Base-by-base conservation (phyloP, 75 land plant genomes). In the Picea glauca region DNA sequence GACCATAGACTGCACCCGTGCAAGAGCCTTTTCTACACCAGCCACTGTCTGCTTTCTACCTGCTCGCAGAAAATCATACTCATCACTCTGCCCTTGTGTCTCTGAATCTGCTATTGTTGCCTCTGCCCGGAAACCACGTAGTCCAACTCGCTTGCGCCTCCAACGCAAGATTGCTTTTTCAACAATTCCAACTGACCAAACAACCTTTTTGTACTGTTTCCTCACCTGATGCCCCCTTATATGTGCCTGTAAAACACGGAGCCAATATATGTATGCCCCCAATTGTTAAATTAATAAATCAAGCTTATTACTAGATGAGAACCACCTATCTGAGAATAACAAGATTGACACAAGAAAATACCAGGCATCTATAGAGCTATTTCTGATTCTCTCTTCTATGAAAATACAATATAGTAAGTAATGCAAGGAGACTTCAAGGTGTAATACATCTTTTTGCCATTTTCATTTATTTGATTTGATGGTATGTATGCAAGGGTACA, bases 221-320 rank as follows among this genome's bases (percentile, higher is more conserved):
- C 99, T 87, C 32, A 92, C 99, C 78, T 90, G 93, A 76, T 94
- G 97, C 0, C 99, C 99, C 58, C 99, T 84, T 31, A 96, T 87
- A 81, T 92, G 98, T 1, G 99, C 99, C 91, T 96, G 76, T 61
- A 75, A 58, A 60, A 62, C 63, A 62, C 8, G 12, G 11, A 9
- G 56, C 56, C 56, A 50, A 50, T 50, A 62, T 62, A 62, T 20
- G 23, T 5, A 62, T 20, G 23, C 63, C 20, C 63, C 21, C 20
- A 62, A 62, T 20, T 62, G 21, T 62, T 18, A 62, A 20, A 62
- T 62, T 20, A 20, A 62, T 18, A 62, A 62, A 20, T 9, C 2
- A 9, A 50, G 56, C 56, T 50, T 50, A 46, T 46, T 50, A 50
- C 12, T 50, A 9, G 56, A 50, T 50, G 56, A 9, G 56, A 50